Evolutionary conservation across 495 filamentous ascomycete genomes (phyloP).

Genomic region (Rhizodiscina lignyota): DNA sequence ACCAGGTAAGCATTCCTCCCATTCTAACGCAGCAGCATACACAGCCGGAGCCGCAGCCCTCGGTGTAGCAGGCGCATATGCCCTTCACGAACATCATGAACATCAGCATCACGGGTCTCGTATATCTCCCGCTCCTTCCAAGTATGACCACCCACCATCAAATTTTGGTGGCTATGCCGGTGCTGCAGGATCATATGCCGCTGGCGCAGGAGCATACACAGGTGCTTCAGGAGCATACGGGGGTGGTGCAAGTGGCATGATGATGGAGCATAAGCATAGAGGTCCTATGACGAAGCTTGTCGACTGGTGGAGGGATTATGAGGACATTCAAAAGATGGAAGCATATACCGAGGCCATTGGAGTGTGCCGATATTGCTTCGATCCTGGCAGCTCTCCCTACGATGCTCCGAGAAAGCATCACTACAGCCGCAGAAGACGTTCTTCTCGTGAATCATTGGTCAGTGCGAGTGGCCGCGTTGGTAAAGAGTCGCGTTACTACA

Average conservation of each 20-base stretch:
- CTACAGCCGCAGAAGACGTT: constrained; percentile 18
- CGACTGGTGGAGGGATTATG: constrained; percentile 49
- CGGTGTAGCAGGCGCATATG: constrained; percentile 23
- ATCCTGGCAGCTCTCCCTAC: constrained; percentile 37
- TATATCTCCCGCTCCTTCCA: constrained; percentile 6
- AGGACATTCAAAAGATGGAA: constrained; percentile 53
- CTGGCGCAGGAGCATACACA: constrained; percentile 8
- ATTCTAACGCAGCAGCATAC: constrained; percentile 28
- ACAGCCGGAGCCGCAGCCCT: constrained; percentile 29
- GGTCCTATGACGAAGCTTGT: constrained; percentile 37
- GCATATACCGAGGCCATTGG: constrained; percentile 60
- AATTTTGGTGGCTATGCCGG: constrained; percentile 6
- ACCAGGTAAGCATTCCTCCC: constrained; percentile 14
- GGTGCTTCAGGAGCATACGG: background rate
- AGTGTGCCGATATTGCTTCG: constrained; percentile 52
- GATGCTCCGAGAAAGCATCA: constrained; percentile 53
- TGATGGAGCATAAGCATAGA: constrained; percentile 7
- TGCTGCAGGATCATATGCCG: too few relatives aligned
- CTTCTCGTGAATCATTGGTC: constrained; percentile 8
- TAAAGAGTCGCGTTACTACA: constrained; percentile 40
- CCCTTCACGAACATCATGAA: constrained; percentile 18
- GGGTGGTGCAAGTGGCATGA: background rate
- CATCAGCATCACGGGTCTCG: constrained; percentile 22
- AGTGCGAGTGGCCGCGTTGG: constrained; percentile 29
- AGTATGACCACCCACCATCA: constrained; percentile 26